Percentiles rank a stretch among this genome's conserved stretches.
These are phyloP conservation scores for Huntiella abstrusa DNA, from an alignment of 2,329 filamentous ascomycete genomes.

Conservation along the genomic window DNA sequence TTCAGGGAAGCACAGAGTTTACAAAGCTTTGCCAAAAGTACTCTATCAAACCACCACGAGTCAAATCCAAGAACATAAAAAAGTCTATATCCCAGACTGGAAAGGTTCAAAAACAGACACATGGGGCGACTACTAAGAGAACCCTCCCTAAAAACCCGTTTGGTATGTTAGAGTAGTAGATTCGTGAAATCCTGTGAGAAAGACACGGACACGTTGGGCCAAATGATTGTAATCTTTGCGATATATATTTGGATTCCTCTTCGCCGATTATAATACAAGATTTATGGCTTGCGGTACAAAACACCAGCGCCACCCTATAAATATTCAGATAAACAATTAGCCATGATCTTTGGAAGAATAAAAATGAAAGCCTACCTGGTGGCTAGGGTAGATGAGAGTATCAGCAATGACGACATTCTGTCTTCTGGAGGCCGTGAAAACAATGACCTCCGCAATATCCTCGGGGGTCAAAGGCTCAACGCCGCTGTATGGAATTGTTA, in stretches of 20 bases:
- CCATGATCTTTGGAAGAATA: not conserved
- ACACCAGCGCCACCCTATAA: slow-evolving; percentile 18
- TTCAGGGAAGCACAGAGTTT: not conserved
- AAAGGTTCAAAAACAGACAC: not conserved
- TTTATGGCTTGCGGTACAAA: slow-evolving; percentile 16
- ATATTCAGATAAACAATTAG: not conserved
- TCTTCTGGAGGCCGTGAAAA: slow-evolving; percentile 64
- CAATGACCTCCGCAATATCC: slow-evolving; percentile 78
- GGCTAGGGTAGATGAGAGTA: slow-evolving; percentile 69
- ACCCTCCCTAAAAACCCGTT: too few relatives aligned
- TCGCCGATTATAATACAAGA: not conserved
- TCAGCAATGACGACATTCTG: slow-evolving; percentile 88
- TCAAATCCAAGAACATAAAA: not conserved
- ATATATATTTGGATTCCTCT: not conserved
- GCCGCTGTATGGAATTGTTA: slow-evolving; percentile 27
- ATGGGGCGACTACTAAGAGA: too few relatives aligned
- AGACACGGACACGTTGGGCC: too few relatives aligned
- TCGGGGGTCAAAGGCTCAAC: slow-evolving; percentile 72
- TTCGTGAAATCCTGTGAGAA: too few relatives aligned
- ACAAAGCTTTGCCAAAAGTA: slow-evolving; percentile 2
- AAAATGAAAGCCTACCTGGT: slow-evolving; percentile 43
- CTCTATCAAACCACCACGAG: not conserved
- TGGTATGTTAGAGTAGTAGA: too few relatives aligned
- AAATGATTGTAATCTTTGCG: not conserved
- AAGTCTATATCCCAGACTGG: not conserved